Evolutionary conservation across 345 rosid genomes (phyloP).

Genomic region (Boechera divaricarpa): DNA sequence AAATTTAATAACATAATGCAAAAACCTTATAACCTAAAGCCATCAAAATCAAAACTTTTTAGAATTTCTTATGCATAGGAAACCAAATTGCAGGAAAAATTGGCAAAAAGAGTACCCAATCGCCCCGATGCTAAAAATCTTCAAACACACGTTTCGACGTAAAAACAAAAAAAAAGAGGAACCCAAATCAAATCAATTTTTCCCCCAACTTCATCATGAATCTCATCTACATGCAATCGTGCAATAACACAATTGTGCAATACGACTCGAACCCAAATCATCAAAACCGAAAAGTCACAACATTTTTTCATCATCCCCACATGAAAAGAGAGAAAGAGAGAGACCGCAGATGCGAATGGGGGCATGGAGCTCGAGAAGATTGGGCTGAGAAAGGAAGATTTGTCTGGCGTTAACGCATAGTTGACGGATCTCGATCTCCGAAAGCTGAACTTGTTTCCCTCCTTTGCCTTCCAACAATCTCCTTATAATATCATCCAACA

Average conservation of each 20-base stretch:
- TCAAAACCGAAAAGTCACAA: conserved; percentile 12
- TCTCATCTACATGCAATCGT: neutral
- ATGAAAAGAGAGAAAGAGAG: conserved; percentile 29
- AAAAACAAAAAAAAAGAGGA: neutral
- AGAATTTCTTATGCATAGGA: neutral
- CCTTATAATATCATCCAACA: conserved; percentile 91
- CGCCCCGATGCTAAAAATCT: neutral
- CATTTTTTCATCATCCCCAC: neutral
- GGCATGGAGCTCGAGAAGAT: conserved; percentile 79
- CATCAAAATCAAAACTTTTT: conserved; percentile 34
- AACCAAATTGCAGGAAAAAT: neutral
- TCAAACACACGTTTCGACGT: neutral
- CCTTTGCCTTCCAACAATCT: conserved; percentile 93
- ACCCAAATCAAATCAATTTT: neutral
- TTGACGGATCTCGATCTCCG: conserved; percentile 98
- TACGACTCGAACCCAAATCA: conserved; percentile 11
- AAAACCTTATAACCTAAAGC: neutral
- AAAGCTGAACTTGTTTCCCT: conserved; percentile 92
- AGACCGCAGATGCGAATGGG: conserved; percentile 93
- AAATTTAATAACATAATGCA: neutral
- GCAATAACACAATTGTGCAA: neutral
- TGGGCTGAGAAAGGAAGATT: conserved; percentile 87
- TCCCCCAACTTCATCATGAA: neutral
- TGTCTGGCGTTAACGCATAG: conserved; percentile 94
- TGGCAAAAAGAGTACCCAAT: neutral